phyloP scores from a whole-genome alignment of 192 early-diverging fungal species.

The Jimgerdemannia flammicorona region DNA sequence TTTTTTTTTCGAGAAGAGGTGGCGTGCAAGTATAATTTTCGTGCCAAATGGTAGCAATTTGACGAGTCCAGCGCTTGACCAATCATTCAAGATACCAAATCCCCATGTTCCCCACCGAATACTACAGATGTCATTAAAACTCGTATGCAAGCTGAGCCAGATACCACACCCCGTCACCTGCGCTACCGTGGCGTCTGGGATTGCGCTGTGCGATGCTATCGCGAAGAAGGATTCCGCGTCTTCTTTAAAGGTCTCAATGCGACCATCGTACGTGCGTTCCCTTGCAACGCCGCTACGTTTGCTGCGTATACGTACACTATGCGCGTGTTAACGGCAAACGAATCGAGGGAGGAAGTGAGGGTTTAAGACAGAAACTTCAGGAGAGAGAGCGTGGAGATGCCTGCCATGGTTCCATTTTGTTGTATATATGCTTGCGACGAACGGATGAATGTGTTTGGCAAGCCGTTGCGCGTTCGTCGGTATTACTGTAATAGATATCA shows the following conservation, averaged over 20 bases:
- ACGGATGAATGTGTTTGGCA: neutral
- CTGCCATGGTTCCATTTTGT: neutral
- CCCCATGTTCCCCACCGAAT: no score
- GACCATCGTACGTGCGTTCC: constrained; percentile 54
- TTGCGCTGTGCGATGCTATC: constrained; percentile 40
- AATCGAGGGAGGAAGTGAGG: neutral
- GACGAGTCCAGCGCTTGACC: no score
- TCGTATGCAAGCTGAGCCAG: constrained; percentile 49
- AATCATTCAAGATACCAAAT: no score
- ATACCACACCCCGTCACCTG: constrained; percentile 20
- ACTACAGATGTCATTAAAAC: constrained; percentile 53
- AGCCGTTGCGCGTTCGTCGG: no score
- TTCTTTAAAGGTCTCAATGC: constrained; percentile 54
- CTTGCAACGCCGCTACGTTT: constrained; percentile 58
- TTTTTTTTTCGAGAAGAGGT: neutral
- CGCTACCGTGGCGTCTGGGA: constrained; percentile 40
- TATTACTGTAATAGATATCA: no score
- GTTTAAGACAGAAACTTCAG: neutral
- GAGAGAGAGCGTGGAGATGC: neutral
- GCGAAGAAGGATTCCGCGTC: constrained; percentile 49
- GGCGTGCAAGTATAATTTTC: neutral
- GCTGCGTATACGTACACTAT: constrained; percentile 52
- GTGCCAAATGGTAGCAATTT: no score
- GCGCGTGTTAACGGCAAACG: constrained; percentile 23
- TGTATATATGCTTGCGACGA: neutral